phyloP scores from a whole-genome alignment of 73 alveolate species.

The Paraurostyla sp. region DNA sequence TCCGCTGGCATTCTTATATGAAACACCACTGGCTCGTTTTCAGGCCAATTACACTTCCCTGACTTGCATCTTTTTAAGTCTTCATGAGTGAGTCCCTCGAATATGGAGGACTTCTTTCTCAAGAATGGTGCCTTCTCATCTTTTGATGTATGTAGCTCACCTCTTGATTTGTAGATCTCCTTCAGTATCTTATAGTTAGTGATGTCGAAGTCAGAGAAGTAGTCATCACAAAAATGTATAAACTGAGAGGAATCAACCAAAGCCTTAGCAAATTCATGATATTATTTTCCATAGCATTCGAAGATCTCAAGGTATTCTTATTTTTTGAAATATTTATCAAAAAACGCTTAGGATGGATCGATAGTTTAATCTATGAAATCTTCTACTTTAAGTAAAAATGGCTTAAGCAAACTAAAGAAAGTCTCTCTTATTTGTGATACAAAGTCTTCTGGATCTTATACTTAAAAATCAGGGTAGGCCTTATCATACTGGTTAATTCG shows the following conservation, averaged over 20 bases:
- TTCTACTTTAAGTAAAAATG: constrained; percentile 6
- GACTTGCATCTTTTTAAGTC: not conserved
- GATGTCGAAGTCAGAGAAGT: constrained; percentile 34
- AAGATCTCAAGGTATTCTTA: not conserved
- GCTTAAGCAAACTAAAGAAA: constrained; percentile 41
- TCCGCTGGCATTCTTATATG: constrained; percentile 49
- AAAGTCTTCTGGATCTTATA: constrained; percentile 1
- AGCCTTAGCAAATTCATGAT: constrained; percentile 13
- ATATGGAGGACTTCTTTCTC: not conserved
- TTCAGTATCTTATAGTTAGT: constrained; percentile 37
- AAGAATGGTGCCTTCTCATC: not conserved
- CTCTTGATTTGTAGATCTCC: constrained; percentile 34
- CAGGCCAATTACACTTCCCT: constrained; percentile 42
- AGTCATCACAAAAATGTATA: constrained; percentile 51
- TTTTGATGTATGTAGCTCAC: not conserved
- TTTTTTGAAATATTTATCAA: constrained; percentile 7
- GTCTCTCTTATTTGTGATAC: constrained; percentile 56
- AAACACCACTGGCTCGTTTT: constrained; percentile 37
- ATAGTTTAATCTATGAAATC: not conserved
- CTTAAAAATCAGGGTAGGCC: constrained; percentile 6
- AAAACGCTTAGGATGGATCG: not conserved
- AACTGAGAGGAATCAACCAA: constrained; percentile 38
- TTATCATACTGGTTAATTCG: constrained; percentile 43
- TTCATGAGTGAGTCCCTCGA: not conserved
- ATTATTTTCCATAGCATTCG: not conserved